These are phyloP conservation scores for Scolecobasidium constrictum DNA, from an alignment of 2,329 filamentous ascomycete species.

Conservation along the genomic window DNA sequence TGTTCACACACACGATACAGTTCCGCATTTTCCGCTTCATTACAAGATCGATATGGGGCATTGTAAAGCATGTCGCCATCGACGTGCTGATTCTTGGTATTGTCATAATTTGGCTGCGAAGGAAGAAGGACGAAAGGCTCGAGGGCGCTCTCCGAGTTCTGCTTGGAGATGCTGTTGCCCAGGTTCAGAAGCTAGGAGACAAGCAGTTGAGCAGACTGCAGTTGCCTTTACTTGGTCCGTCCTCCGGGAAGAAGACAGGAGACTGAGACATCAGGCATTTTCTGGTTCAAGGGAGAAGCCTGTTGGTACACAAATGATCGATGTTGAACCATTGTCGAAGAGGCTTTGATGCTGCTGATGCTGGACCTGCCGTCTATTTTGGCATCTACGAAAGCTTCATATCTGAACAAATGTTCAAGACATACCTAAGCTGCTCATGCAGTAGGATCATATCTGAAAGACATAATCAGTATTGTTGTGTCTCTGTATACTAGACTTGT, in stretches of 20 bases:
- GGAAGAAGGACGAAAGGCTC: conserved; percentile 57
- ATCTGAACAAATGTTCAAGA: too few species aligned
- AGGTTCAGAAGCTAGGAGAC: conserved; percentile 21
- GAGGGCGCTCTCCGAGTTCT: conserved; percentile 64
- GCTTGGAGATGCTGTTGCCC: conserved; percentile 36
- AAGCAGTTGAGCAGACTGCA: conserved; percentile 4
- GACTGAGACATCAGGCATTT: background rate
- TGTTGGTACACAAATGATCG: too few species aligned
- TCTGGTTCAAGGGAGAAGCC: too few species aligned
- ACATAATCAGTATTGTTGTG: too few species aligned
- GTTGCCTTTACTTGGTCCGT: background rate
- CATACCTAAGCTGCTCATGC: too few species aligned
- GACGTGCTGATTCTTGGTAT: conserved; percentile 58
- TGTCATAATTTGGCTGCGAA: conserved; percentile 61
- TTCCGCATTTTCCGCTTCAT: conserved; percentile 10
- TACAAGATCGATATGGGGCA: conserved; percentile 41
- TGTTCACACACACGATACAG: conserved; percentile 56
- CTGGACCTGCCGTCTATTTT: too few species aligned
- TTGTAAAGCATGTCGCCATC: conserved; percentile 61
- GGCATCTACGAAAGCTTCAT: too few species aligned
- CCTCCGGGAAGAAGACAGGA: background rate
- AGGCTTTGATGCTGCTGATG: too few species aligned
- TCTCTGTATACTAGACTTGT: too few species aligned
- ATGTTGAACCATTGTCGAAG: too few species aligned
- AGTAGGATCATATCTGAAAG: too few species aligned